Percentiles rank a stretch among this genome's conserved stretches.
Conservation (phyloP, 257 asterid species). For the Linaria vulgaris region DNA sequence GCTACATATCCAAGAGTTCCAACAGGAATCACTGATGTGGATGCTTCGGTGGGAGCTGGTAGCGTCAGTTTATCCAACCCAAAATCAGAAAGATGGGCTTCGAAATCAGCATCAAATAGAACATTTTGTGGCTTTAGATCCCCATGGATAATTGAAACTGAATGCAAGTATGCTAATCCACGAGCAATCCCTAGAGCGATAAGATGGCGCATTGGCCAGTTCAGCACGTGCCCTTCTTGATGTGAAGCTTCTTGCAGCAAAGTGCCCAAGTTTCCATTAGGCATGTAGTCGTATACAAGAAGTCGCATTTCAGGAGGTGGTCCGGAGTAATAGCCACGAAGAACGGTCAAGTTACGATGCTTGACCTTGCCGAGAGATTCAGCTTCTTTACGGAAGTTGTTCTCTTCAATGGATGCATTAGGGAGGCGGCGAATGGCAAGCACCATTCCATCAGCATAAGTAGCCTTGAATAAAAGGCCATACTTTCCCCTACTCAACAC, state of each 20-base stretch:
- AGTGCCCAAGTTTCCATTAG: conserved; percentile 74
- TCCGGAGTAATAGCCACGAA: conserved; percentile 80
- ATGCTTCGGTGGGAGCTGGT: conserved; percentile 51
- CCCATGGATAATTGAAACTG: conserved; percentile 52
- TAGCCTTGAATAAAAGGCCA: conserved; percentile 70
- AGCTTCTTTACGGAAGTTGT: conserved; percentile 67
- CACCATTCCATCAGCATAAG: conserved; percentile 84
- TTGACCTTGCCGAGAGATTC: conserved; percentile 74
- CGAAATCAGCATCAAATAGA: conserved; percentile 88
- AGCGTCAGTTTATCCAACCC: conserved; percentile 63
- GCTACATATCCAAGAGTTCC: conserved; percentile 75
- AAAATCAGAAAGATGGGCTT: conserved; percentile 77
- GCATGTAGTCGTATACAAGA: conserved; percentile 81
- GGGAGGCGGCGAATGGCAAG: conserved; percentile 79
- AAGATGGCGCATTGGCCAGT: conserved; percentile 94
- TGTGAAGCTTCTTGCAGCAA: conserved; percentile 84
- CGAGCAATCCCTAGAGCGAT: conserved; percentile 85
- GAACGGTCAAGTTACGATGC: conserved; percentile 75
- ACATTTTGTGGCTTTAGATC: conserved; percentile 79
- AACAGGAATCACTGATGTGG: conserved; percentile 50
- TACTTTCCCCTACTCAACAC: conserved; percentile 70
- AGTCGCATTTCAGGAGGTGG: conserved; percentile 77
- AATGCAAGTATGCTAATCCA: conserved; percentile 68
- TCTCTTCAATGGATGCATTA: conserved; percentile 54
- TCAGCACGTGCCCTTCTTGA: conserved; percentile 84